These are phyloP conservation scores for Phytophthora hybrid DNA, from an alignment of 352 stramenopile species.

Conservation along the genomic window DNA sequence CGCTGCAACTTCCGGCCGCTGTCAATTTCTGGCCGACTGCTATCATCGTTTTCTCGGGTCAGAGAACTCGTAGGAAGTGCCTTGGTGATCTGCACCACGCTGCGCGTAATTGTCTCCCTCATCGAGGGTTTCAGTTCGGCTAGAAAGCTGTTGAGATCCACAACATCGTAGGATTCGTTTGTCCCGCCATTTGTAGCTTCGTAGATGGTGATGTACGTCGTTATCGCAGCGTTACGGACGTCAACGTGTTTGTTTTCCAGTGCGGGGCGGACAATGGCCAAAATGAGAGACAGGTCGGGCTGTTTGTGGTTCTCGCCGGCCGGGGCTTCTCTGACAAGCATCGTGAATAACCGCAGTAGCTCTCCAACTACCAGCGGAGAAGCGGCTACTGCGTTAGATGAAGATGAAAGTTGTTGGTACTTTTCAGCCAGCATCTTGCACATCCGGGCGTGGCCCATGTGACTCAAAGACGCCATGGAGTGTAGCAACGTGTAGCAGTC, in stretches of 20 bases:
- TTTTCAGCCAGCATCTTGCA: constrained; percentile 72
- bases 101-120: constrained; percentile 74
- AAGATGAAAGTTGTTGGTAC: constrained; percentile 50
- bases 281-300: constrained; percentile 51
- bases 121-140: constrained; percentile 73
- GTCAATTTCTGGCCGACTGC: constrained; percentile 53
- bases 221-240: constrained; percentile 73
- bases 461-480: constrained; percentile 59
- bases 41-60: constrained; percentile 22
- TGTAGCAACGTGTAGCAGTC: constrained; percentile 81
- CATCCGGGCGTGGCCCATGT: constrained; percentile 71
- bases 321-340: constrained; percentile 59
- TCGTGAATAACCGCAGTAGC: constrained; percentile 69
- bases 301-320: constrained; percentile 16
- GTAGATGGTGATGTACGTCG: constrained; percentile 75
- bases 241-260: constrained; percentile 90
- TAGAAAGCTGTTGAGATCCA: constrained; percentile 77
- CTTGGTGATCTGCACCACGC: constrained; percentile 76
- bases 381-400: constrained; percentile 42
- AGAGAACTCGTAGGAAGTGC: constrained; percentile 24
- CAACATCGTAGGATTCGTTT: constrained; percentile 33
- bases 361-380: constrained; percentile 68
- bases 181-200: constrained; percentile 67
- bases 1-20: constrained; percentile 57
- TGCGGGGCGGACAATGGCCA: constrained; percentile 55